Evolutionary conservation across 805 yeast species (phyloP), one percentile per base, ranked within the genome.

Genomic region (Diddensiella transvaalensis): DNA sequence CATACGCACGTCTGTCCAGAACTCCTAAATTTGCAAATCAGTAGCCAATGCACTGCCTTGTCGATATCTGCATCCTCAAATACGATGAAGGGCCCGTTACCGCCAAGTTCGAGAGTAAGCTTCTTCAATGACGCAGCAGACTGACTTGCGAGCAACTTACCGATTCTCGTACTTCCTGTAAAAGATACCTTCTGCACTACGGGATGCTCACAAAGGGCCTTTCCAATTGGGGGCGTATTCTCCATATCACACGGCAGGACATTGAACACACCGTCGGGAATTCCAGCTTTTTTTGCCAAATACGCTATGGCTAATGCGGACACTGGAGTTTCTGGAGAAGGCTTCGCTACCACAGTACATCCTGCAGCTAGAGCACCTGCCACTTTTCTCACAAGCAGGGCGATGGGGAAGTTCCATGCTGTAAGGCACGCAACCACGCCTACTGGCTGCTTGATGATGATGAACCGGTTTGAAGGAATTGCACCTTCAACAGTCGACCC

Each of bases 1-100:
- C 96, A 96, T 61, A 90, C 85, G 72, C 98, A 90, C 44, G 90
- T 95, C 74, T 90, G 96, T 71, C 98, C 98, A 63, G 91, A 82
- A 75, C 90, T 90, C 77, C 78, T 87, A 77, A 85, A 87, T 62
- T 89, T 87, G 67, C 96, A 96, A 46, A 77, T 65, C 41, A 86
- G 76, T 54, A 87, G 82, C 73, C 80, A 77, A 54, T 82, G 75
- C 40, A 87, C 83, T 46, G 97, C 87, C 60, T 75, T 74, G 40
- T 84, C 83, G 47, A 90, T 62, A 66, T 90, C 81, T 42, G 95
- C 93, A 63, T 90, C 97, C 60, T 83, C 82, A 65, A 85, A 87
- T 40, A 90, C 84, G 59, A 90, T 82, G 65, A 85, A 81, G 60
- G 97, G 96, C 17, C 96, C 88, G 73, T 90, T 90, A 64, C 98